Evolutionary conservation across 192 early-diverging fungal genomes (phyloP).

Genomic region (Podila epigama): DNA sequence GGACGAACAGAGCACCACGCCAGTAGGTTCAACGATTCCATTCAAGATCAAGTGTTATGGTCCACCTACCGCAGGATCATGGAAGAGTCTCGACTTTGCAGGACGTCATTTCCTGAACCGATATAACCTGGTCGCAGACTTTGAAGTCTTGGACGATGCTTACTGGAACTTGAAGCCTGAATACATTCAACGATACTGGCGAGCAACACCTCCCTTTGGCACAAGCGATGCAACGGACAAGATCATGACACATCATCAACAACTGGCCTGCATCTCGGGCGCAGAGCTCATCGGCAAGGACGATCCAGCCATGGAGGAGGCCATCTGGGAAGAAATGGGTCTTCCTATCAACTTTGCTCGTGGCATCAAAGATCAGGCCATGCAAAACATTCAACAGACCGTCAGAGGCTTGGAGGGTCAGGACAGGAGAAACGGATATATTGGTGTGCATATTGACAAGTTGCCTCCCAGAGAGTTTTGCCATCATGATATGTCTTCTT

Average conservation of each 20-base stretch:
- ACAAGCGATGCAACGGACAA: background rate
- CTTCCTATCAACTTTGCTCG: constrained; percentile 6
- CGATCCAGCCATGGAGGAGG: constrained; percentile 24
- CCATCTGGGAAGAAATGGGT: constrained; percentile 38
- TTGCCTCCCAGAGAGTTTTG: constrained; percentile 21
- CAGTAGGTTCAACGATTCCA: background rate
- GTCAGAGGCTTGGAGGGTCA: constrained; percentile 13
- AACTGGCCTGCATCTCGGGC: constrained; percentile 31
- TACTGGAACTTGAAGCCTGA: constrained; percentile 38
- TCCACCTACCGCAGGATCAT: constrained; percentile 28
- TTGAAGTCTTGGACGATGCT: constrained; percentile 23
- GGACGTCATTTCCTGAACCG: constrained; percentile 43
- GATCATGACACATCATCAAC: constrained; percentile 3
- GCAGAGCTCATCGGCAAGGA: constrained; percentile 26
- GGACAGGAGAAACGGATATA: constrained; percentile 9
- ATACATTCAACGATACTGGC: constrained; percentile 27
- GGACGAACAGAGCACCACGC: background rate
- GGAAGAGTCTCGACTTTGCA: constrained; percentile 36
- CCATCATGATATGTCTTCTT: background rate
- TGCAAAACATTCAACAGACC: constrained; percentile 8
- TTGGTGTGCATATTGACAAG: constrained; percentile 44
- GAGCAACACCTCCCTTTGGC: background rate
- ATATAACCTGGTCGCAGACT: constrained; percentile 29
- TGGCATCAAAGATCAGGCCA: background rate
- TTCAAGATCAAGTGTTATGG: constrained; percentile 29